Evolutionary conservation across 257 asterid species (phyloP).

Genomic region (Salvia hispanica): DNA sequence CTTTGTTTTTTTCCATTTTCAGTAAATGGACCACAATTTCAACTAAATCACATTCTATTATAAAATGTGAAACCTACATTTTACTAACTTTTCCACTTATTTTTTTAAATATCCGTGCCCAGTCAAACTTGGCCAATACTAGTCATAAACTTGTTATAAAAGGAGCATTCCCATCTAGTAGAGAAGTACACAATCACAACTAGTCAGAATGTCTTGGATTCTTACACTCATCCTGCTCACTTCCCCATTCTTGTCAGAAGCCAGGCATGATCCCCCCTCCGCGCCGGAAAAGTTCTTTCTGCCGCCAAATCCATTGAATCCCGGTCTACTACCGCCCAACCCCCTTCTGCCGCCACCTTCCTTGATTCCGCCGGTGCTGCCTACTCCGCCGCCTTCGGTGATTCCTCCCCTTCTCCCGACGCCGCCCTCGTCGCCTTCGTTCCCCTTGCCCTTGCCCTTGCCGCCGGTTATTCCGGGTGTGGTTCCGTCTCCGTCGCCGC

Average conservation of each 20-base stretch:
- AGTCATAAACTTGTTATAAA: not conserved
- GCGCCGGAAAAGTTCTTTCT: constrained; percentile 37
- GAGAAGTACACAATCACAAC: not conserved
- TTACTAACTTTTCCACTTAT: too few species aligned
- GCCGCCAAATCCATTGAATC: constrained; percentile 49
- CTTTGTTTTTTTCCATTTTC: too few species aligned
- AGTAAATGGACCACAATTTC: too few species aligned
- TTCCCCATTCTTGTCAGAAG: constrained; percentile 40
- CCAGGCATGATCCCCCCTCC: constrained; percentile 43
- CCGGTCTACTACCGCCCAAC: constrained; percentile 53
- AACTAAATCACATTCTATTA: too few species aligned
- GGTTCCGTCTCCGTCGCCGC: constrained; percentile 42
- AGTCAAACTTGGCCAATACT: too few species aligned
- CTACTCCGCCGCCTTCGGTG: constrained; percentile 54
- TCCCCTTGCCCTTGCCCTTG: constrained; percentile 22
- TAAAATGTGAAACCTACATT: too few species aligned
- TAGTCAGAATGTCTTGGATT: constrained; percentile 39
- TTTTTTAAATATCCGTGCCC: too few species aligned
- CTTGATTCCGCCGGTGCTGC: constrained; percentile 51
- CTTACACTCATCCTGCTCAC: constrained; percentile 42
- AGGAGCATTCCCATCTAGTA: not conserved
- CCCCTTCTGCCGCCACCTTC: constrained; percentile 54
- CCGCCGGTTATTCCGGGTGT: constrained; percentile 56
- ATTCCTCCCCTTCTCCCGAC: constrained; percentile 52
- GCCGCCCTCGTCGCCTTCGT: constrained; percentile 35